phyloP scores from a whole-genome alignment of 2,329 filamentous ascomycete species.

The Geosmithia putterillii region DNA sequence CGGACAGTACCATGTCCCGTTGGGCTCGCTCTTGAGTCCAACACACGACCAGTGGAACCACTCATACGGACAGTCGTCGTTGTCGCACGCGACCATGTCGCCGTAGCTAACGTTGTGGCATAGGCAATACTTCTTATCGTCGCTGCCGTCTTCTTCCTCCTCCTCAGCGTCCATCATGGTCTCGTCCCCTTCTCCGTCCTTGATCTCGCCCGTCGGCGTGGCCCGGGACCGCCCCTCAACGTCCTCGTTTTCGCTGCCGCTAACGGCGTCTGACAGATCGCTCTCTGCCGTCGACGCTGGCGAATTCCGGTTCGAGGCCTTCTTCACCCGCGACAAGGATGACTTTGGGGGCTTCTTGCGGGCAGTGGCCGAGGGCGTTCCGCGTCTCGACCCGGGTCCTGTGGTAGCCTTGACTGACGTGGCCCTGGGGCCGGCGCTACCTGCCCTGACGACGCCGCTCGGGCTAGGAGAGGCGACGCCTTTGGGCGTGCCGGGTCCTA shows the following conservation, averaged over 20 bases:
- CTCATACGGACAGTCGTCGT: slow-evolving; percentile 67
- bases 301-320: slow-evolving; percentile 43
- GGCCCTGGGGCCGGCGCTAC: slow-evolving; percentile 47
- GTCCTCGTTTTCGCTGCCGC: slow-evolving; percentile 35
- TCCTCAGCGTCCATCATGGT: slow-evolving; percentile 37
- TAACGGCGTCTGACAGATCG: slow-evolving; percentile 52
- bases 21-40: slow-evolving; percentile 54
- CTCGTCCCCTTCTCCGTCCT: slow-evolving; percentile 36
- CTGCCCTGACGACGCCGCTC: slow-evolving; percentile 31
- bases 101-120: slow-evolving; percentile 77
- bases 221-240: slow-evolving; percentile 17
- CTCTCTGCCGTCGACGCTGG: slow-evolving; percentile 52
- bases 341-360: slow-evolving; percentile 46
- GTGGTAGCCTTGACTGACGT: slow-evolving; percentile 30
- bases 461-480: slow-evolving; percentile 15
- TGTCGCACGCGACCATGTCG: slow-evolving; percentile 84
- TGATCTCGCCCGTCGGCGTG: slow-evolving; percentile 19
- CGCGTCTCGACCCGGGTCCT: slow-evolving; percentile 30
- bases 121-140: slow-evolving; percentile 72
- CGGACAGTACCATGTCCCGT: slow-evolving; percentile 57
- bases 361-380: slow-evolving; percentile 27
- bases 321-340: slow-evolving; percentile 50
- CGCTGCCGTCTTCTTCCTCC: slow-evolving; percentile 59
- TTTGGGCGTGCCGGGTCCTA: slow-evolving; percentile 52
- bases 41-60: slow-evolving; percentile 82